Percentiles rank a stretch among this genome's conserved stretches.
These are phyloP conservation scores for Malus hybrid DNA, from an alignment of 331 rosid species.

Conservation along the genomic window DNA sequence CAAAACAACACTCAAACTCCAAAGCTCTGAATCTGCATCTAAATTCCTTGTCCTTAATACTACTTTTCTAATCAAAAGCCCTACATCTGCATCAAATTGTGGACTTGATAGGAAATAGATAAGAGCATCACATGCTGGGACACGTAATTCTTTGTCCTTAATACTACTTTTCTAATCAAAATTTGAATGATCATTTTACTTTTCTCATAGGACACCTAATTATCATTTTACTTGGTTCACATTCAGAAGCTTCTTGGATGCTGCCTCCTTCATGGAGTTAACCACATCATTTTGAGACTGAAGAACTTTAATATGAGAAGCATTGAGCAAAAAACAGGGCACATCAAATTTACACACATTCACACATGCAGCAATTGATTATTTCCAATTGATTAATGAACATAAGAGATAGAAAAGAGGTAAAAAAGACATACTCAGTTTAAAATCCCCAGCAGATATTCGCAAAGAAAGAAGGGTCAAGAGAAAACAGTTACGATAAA, in stretches of 20 bases:
- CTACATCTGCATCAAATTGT: too few relatives aligned
- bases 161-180: neutral
- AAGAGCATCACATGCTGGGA: too few relatives aligned
- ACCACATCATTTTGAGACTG: conserved; percentile 91
- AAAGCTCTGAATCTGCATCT: too few relatives aligned
- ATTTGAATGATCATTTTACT: too few relatives aligned
- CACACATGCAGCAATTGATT: neutral
- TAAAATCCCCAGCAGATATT: conserved; percentile 15
- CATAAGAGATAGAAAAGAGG: neutral
- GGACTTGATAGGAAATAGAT: too few relatives aligned
- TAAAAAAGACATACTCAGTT: conserved; percentile 47
- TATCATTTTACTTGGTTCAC: conserved; percentile 25
- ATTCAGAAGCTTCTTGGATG: conserved; percentile 65
- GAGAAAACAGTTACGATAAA: conserved; percentile 28
- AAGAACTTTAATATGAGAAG: conserved; percentile 91
- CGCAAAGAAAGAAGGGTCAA: conserved; percentile 32
- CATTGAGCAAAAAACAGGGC: conserved; percentile 43
- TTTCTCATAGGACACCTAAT: too few relatives aligned
- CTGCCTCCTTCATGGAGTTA: conserved; percentile 72
- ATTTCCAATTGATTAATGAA: neutral
- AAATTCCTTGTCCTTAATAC: too few relatives aligned
- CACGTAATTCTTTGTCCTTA: neutral
- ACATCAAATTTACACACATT: neutral
- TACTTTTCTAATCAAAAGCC: too few relatives aligned
- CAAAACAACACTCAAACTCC: too few relatives aligned